Conservation (phyloP, 2,329 filamentous ascomycete genomes). For the Hymenotorrendiella dingleyae region DNA sequence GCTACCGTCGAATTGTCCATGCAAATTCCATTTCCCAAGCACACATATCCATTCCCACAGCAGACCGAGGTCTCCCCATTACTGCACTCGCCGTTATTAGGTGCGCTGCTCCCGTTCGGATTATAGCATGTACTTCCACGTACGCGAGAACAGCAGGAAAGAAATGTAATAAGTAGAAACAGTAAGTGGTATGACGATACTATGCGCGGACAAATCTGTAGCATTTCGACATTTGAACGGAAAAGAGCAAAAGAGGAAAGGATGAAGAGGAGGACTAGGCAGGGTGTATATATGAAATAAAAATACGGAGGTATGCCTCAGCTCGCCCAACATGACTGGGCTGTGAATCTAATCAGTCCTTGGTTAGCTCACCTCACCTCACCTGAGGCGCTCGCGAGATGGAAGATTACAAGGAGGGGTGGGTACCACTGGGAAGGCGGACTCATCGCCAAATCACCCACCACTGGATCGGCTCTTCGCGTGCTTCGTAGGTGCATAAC, state of each 20-base stretch:
- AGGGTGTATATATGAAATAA: background rate
- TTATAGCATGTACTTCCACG: slow-evolving; percentile 1
- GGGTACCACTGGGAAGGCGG: background rate
- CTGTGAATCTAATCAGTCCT: no score
- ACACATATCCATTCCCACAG: slow-evolving; percentile 6
- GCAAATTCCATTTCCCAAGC: slow-evolving; percentile 5
- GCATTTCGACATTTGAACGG: slow-evolving; percentile 6
- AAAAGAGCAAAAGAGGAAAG: background rate
- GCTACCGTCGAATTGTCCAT: slow-evolving; percentile 4
- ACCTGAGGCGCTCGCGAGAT: background rate
- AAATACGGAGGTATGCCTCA: background rate
- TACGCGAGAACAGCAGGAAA: background rate
- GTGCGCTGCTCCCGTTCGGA: background rate
- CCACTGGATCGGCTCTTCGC: background rate
- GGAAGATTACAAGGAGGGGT: slow-evolving; percentile 4
- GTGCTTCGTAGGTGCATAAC: background rate
- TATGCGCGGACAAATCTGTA: background rate
- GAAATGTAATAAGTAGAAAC: background rate
- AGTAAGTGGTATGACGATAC: background rate
- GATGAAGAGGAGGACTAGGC: background rate
- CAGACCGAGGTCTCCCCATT: background rate
- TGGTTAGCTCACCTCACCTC: background rate
- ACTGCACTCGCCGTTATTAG: background rate
- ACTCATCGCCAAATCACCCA: background rate
- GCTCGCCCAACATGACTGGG: no score